phyloP scores from a whole-genome alignment of 2,329 filamentous ascomycete species.

The Arthroderma uncinatum region DNA sequence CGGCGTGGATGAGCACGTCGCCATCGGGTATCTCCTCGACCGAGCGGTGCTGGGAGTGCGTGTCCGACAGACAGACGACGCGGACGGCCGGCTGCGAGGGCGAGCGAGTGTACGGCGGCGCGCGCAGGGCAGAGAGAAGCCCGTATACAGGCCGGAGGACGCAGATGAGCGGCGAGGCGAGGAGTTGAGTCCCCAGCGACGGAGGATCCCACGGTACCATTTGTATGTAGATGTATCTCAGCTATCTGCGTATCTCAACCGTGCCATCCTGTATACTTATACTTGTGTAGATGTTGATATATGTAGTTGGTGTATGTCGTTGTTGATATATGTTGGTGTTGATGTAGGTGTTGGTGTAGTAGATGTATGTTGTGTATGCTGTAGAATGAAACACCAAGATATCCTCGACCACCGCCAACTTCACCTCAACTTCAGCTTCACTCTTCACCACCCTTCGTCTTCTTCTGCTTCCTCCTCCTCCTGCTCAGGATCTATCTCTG shows the following conservation, averaged over 20 bases:
- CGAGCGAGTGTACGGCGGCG: slow-evolving; percentile 50
- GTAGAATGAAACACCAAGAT: too few relatives aligned
- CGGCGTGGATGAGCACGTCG: slow-evolving; percentile 80
- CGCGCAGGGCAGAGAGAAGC: slow-evolving; percentile 56
- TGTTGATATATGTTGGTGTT: too few relatives aligned
- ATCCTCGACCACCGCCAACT: too few relatives aligned
- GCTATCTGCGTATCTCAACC: background rate
- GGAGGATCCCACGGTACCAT: slow-evolving; percentile 40
- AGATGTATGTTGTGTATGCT: too few relatives aligned
- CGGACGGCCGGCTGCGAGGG: slow-evolving; percentile 48
- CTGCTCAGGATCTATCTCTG: background rate
- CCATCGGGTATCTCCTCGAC: slow-evolving; percentile 48
- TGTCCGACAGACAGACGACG: slow-evolving; percentile 83
- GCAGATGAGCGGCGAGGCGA: slow-evolving; percentile 57
- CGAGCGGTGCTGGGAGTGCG: slow-evolving; percentile 50
- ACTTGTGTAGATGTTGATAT: background rate
- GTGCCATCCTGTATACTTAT: background rate
- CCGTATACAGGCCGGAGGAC: slow-evolving; percentile 53
- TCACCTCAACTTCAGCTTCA: background rate
- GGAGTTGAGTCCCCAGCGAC: slow-evolving; percentile 49
- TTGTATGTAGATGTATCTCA: background rate
- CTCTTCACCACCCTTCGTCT: too few relatives aligned
- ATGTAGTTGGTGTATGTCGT: too few relatives aligned
- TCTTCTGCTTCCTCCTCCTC: too few relatives aligned
- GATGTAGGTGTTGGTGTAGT: too few relatives aligned